phyloP scores from a whole-genome alignment of 208 protist species.

The Acanthamoeba castellanii region DNA sequence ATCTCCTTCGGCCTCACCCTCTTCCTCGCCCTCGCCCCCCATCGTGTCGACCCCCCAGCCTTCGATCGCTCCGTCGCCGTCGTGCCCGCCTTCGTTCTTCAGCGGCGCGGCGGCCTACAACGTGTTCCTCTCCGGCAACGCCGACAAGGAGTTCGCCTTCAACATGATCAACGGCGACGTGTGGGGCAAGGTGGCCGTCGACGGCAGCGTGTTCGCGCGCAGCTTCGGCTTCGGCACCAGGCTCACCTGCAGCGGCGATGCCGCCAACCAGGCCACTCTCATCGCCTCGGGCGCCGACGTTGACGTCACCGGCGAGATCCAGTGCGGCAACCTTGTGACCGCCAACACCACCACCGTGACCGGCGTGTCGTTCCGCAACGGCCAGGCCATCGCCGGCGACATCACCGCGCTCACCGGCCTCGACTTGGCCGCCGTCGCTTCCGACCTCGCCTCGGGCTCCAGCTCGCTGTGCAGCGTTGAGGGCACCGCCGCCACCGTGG shows the following conservation, averaged over 20 bases:
- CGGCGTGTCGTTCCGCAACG: neutral
- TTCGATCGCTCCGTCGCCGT: neutral
- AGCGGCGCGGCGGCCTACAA: neutral
- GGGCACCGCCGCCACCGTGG: neutral
- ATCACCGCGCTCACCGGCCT: neutral
- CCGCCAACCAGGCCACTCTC: neutral
- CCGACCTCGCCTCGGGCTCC: neutral
- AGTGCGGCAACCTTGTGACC: slow-evolving; percentile 18
- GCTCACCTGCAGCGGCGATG: neutral
- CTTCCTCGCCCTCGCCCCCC: neutral
- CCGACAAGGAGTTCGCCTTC: neutral
- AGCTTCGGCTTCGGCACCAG: slow-evolving; percentile 10
- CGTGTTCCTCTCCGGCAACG: slow-evolving; percentile 34
- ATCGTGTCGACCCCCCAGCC: neutral
- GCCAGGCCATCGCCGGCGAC: neutral
- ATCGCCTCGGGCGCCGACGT: neutral
- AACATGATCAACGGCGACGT: slow-evolving; percentile 56
- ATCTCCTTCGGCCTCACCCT: neutral
- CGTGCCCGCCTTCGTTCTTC: neutral
- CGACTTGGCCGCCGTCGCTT: neutral
- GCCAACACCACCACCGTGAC: neutral
- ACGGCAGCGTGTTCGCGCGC: slow-evolving; percentile 6
- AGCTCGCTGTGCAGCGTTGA: neutral
- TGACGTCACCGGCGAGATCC: neutral
- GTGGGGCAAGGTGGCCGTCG: slow-evolving; percentile 21